Evolutionary conservation across 2,329 filamentous ascomycete species (phyloP).

Genomic region (Furcasterigmium sp.): DNA sequence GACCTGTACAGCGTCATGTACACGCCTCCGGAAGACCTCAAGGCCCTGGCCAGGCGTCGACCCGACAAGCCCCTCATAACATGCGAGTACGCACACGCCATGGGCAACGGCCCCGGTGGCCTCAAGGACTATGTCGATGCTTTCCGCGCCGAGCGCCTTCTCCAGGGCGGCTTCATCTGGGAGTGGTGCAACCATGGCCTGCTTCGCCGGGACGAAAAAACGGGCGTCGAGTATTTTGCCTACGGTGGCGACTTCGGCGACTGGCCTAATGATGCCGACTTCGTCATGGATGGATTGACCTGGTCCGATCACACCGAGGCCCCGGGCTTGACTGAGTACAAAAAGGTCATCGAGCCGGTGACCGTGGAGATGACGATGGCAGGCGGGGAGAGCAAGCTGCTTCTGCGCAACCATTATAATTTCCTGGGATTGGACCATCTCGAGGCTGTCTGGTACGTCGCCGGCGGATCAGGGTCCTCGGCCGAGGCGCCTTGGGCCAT

Average conservation of each 20-base stretch:
- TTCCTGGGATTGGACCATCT: slow-evolving; percentile 45
- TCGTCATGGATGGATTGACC: slow-evolving; percentile 52
- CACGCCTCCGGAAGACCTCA: slow-evolving; percentile 31
- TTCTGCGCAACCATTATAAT: slow-evolving; percentile 48
- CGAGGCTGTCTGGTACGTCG: slow-evolving; percentile 34
- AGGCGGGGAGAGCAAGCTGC: slow-evolving; percentile 28
- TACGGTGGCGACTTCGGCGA: slow-evolving; percentile 61
- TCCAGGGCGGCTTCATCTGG: slow-evolving; percentile 62
- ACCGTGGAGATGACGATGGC: slow-evolving; percentile 34
- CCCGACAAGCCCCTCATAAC: slow-evolving; percentile 52
- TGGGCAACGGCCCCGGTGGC: slow-evolving; percentile 67
- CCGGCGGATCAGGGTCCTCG: no score
- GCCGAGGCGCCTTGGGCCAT: no score
- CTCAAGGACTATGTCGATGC: slow-evolving; percentile 63
- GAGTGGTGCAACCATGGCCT: slow-evolving; percentile 57
- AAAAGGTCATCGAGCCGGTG: slow-evolving; percentile 52
- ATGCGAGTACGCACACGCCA: slow-evolving; percentile 54
- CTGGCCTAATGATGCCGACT: slow-evolving; percentile 52
- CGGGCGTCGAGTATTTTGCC: slow-evolving; percentile 40
- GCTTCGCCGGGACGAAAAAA: slow-evolving; percentile 26
- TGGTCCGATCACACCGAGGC: slow-evolving; percentile 41
- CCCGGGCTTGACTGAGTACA: slow-evolving; percentile 47
- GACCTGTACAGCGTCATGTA: slow-evolving; percentile 67
- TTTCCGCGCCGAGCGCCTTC: slow-evolving; percentile 45
- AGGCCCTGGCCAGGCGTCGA: slow-evolving; percentile 19